Conservation (phyloP, 176 grass and related monocot species). For the Aegilops bicornis region DNA sequence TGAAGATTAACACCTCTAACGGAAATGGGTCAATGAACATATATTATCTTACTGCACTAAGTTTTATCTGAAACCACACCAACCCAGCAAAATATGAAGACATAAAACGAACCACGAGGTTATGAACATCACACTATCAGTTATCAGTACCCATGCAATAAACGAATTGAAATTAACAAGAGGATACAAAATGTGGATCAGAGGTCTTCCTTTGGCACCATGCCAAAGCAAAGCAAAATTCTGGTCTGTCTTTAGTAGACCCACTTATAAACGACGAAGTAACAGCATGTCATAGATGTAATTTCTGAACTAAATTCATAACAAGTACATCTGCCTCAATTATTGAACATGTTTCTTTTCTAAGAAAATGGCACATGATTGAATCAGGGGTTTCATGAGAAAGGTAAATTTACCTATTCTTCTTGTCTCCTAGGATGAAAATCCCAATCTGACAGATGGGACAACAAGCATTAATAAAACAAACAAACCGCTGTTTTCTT, state of each 20-base stretch:
- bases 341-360: conserved; percentile 33
- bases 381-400: neutral
- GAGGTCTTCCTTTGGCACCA: neutral
- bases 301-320: neutral
- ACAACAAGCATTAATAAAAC: conserved; percentile 16
- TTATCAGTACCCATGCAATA: neutral
- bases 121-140: neutral
- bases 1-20: neutral
- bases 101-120: neutral
- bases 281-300: neutral
- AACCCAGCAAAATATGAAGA: neutral
- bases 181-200: neutral
- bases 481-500: conserved; percentile 27
- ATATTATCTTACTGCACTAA: neutral
- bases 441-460: conserved; percentile 13
- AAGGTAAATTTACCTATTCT: conserved; percentile 26
- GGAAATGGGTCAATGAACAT: neutral
- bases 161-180: neutral
- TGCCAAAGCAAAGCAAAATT: neutral
- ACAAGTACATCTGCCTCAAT: conserved; percentile 23
- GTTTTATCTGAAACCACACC: neutral
- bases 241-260: neutral
- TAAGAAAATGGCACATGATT: conserved; percentile 11
- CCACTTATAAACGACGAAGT: neutral
- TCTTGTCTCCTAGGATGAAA: conserved; percentile 18